A percentile compares a stretch with the other conserved stretches of the same genome.
Conservation (phyloP, 257 asterid genomes). For the Voacanga thouarsii region DNA sequence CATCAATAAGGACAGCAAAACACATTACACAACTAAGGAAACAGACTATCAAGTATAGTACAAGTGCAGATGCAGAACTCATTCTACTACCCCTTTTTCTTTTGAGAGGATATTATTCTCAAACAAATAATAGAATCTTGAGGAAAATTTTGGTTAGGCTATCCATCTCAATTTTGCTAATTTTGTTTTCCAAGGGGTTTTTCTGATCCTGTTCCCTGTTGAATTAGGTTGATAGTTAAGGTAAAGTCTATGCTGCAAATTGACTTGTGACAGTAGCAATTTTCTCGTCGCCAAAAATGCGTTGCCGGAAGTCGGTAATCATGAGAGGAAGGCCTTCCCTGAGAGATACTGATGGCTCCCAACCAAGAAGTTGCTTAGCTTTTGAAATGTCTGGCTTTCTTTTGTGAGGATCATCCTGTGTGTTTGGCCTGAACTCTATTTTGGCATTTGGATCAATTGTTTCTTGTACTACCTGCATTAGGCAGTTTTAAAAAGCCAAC, state of each 20-base stretch:
- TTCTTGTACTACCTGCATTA: slow-evolving; percentile 72
- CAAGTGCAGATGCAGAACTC: not conserved
- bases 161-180: not conserved
- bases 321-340: slow-evolving; percentile 82
- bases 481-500: not conserved
- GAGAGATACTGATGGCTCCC: slow-evolving; percentile 69
- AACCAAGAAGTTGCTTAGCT: slow-evolving; percentile 69
- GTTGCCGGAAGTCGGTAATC: slow-evolving; percentile 71
- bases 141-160: not conserved
- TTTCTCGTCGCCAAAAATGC: slow-evolving; percentile 54
- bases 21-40: not conserved
- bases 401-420: slow-evolving; percentile 87
- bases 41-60: not conserved
- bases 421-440: slow-evolving; percentile 72
- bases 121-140: not conserved
- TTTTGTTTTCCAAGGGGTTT: not conserved
- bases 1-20: not conserved
- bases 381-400: slow-evolving; percentile 81
- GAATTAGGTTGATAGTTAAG: not conserved
- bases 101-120: not conserved
- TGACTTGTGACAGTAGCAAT: slow-evolving; percentile 4
- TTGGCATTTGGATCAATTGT: slow-evolving; percentile 69
- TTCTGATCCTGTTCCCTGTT: no score
- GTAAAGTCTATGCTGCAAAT: slow-evolving; percentile 8
- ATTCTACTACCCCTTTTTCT: not conserved